Conservation (phyloP, 352 stramenopile genomes). For the Globisporangium emineosum region DNA sequence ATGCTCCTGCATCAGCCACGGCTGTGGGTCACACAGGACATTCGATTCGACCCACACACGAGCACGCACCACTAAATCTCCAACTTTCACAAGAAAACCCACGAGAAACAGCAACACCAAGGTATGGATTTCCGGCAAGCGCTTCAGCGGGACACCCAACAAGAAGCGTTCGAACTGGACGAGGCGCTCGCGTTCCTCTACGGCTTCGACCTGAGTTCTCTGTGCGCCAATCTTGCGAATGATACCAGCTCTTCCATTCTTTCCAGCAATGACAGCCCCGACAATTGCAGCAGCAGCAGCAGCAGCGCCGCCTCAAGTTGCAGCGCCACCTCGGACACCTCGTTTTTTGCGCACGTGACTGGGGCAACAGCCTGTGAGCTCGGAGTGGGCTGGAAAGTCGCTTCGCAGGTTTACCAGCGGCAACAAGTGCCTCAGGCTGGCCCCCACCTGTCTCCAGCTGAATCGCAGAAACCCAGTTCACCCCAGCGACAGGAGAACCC, state of each 20-base stretch:
- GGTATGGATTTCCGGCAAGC: not conserved
- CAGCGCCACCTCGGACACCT: not conserved
- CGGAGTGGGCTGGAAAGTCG: not conserved
- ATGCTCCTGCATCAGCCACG: not conserved
- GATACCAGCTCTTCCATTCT: not conserved
- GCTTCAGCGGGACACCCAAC: not conserved
- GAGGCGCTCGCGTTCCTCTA: constrained; percentile 7
- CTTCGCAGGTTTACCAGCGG: not conserved
- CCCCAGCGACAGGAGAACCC: not conserved
- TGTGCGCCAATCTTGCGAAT: not conserved
- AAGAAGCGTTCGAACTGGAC: not conserved
- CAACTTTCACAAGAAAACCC: not conserved
- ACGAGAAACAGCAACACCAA: not conserved
- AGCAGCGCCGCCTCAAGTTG: not conserved
- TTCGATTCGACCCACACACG: not conserved
- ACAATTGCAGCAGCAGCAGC: not conserved
- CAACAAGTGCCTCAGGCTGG: not conserved
- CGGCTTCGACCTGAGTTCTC: not conserved
- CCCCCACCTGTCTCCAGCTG: not conserved
- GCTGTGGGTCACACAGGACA: too few relatives aligned
- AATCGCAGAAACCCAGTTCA: not conserved
- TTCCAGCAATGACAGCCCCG: not conserved
- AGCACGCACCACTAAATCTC: not conserved
- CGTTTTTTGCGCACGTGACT: not conserved
- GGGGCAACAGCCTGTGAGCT: not conserved